These are phyloP conservation scores for Penicillium manginii DNA, from an alignment of 495 filamentous ascomycete species.

Conservation along the genomic window DNA sequence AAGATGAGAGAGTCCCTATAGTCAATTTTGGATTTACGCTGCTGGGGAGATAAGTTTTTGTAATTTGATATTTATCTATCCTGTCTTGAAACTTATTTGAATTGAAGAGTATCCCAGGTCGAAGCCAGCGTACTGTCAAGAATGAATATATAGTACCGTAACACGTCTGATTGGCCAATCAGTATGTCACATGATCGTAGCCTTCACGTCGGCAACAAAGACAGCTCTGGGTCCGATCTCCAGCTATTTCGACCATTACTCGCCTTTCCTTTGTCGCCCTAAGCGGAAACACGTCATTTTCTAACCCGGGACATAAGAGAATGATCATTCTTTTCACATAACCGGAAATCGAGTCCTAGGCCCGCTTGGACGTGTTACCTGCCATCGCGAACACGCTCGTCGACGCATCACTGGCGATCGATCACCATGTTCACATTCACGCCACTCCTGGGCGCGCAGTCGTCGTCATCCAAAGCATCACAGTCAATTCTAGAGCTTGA, in stretches of 20 bases:
- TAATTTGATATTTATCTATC: no score
- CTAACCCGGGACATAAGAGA: neutral
- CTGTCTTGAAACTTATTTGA: no score
- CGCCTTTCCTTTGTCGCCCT: neutral
- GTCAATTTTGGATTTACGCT: no score
- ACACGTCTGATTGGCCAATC: neutral
- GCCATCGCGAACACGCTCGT: constrained; percentile 14
- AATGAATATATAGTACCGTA: neutral
- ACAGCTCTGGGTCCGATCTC: neutral
- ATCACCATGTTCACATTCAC: constrained; percentile 90
- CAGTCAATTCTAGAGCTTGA: constrained; percentile 96
- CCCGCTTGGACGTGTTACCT: constrained; percentile 15
- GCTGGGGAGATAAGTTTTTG: no score
- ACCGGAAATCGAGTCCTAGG: neutral
- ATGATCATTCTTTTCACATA: neutral
- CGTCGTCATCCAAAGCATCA: constrained; percentile 75
- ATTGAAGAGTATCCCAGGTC: no score
- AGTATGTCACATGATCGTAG: constrained; percentile 6
- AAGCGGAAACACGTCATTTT: neutral
- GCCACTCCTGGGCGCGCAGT: constrained; percentile 87
- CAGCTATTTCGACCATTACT: constrained; percentile 1
- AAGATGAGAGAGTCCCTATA: no score
- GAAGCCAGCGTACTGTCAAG: no score
- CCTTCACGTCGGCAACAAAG: constrained; percentile 2
- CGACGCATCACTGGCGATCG: constrained; percentile 17